Conservation (phyloP, 345 rosid species). For the Kernera saxatilis region DNA sequence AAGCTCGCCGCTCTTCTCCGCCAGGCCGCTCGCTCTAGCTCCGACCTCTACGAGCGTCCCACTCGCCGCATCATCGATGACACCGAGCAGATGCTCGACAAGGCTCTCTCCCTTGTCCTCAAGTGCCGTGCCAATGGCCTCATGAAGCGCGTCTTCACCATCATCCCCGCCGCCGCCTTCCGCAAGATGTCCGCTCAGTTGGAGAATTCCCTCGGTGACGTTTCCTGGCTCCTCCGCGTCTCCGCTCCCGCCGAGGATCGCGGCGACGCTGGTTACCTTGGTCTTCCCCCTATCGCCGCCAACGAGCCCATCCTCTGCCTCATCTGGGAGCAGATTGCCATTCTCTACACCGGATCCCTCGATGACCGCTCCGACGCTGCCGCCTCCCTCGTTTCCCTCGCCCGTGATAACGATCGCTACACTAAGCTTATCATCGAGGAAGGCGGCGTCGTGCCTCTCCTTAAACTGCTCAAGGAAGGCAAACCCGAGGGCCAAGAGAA, state of each 20-base stretch:
- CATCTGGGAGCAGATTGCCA: conserved; percentile 96
- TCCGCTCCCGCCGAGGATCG: conserved; percentile 76
- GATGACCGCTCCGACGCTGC: conserved; percentile 84
- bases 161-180: conserved; percentile 67
- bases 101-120: conserved; percentile 57
- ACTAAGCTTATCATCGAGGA: conserved; percentile 89
- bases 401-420: conserved; percentile 82
- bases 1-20: conserved; percentile 61
- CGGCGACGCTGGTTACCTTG: conserved; percentile 57
- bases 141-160: conserved; percentile 69
- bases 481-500: conserved; percentile 71
- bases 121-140: conserved; percentile 66
- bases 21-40: conserved; percentile 78
- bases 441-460: conserved; percentile 73
- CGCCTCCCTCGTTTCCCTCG: conserved; percentile 74
- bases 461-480: conserved; percentile 82
- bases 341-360: conserved; percentile 59
- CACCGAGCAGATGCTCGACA: conserved; percentile 74
- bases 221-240: conserved; percentile 89
- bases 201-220: conserved; percentile 79
- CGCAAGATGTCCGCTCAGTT: conserved; percentile 65
- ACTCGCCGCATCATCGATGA: conserved; percentile 80
- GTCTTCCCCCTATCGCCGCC: conserved; percentile 93
- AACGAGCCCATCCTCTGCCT: conserved; percentile 89
- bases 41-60: conserved; percentile 80